Base-by-base conservation (phyloP, 768 basidiomycete species). In the Naematelia aurantialba region DNA sequence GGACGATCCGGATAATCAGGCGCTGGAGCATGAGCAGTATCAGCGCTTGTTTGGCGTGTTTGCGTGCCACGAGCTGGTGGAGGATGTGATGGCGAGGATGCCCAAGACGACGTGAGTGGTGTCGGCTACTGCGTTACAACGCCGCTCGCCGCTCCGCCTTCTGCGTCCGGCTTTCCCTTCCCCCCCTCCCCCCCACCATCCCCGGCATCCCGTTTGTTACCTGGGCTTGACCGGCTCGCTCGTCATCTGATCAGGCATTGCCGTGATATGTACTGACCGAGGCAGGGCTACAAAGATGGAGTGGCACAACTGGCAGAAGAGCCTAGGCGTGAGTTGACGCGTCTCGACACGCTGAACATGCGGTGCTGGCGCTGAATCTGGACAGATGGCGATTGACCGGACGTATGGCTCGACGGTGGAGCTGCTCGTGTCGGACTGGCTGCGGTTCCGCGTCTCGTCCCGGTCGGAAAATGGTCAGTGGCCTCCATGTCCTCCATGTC, bases 361-460 rank as follows among this genome's bases (percentile, higher is more conserved):
- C n/a, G n/a, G n/a, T n/a, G n/a, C n/a, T 10, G 12, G 3, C 54
- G 47, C 58, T 64, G 39, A 56, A 22, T 8, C 8, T 13, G 0
- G 14, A 17, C 4, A 79, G 75, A 25, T 45, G 3, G 79, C 87
- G 10, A 81, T 91, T 49, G 84, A 87, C 45, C 81, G 84, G 62
- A 84, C 84, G 1, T 79, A 83, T 55, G 85, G 85, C 45, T 82
- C 84, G 56, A 85, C 88, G 8, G 73, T 84, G 53, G 87, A 87
- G 62, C 72, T 91, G 56, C 79, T 91, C 13, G 89, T 85, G 0
- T 25, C 45, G 10, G 60, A 64, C 24, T 69, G 68, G 68, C 56
- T 69, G 2, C 52, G 58, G n/a, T 65, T 69, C 58, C 59, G 53
- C 25, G 44, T 65, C 11, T 52, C 60, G 10, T 45, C 58, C 10